Base-by-base conservation (phyloP, 306 rosid species). In the Dalbergia oliveri region DNA sequence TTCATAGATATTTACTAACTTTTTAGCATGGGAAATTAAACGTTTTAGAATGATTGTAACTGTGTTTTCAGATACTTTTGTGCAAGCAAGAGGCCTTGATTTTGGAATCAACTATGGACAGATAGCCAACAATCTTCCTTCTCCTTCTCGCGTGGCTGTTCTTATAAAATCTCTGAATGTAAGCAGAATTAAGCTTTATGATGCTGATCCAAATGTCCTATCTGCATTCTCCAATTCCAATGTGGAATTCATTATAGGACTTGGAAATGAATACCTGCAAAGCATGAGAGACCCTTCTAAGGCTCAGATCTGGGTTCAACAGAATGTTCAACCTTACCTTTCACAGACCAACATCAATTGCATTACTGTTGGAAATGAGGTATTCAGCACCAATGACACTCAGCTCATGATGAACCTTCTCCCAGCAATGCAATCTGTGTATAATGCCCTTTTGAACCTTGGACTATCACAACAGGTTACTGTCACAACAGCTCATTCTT, bases 61-160 rank as follows among this genome's bases (percentile, higher is more conserved):
- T 21, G 7, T 80, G 82, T 49, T 41, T 88, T 54, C 92, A 94
- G 98, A 86, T 76, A 82, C 85, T 16, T 69, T 45, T 37, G 41
- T 67, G 19, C 86, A 77, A 73, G 88, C 63, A 53, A 58, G 23
- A 10, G 85, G 97, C 78, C 64, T 75, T 31, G 88, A 87, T 66
- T 72, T 88, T 39, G 99, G 99, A 77, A 91, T 95, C n/a, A 95
- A 95, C 93, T 93, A 93, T 54, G 99, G 99, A 65, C 96, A 93
- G 45, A 91, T 88, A 54, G 98, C 96, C 9, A 79, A 95, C 87
- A 95, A 93, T 73, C 93, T 95, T 8, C 99, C 98, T 8, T 68
- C 99, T 5, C 92, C 89, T 0, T 80, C 99, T 8, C 83, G 88
- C 0, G 99, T 95, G 5, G 83, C 90, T 4, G 10, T 3, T 43